Base-by-base conservation (phyloP, 495 filamentous ascomycete species). In the Penicillium lagena region DNA sequence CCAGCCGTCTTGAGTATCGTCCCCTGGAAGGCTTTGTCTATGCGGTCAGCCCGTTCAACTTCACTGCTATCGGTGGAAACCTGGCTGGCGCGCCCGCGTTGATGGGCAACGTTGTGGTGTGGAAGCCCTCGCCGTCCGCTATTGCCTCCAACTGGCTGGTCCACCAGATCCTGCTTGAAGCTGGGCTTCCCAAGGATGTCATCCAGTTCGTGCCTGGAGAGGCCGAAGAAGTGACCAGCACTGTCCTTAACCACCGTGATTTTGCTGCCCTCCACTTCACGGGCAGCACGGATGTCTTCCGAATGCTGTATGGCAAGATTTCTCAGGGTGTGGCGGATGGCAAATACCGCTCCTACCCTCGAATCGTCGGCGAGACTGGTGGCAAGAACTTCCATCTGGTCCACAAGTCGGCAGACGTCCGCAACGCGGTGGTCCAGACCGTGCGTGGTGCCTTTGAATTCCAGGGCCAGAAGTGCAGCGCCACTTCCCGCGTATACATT, bases 301-400 rank as follows among this genome's bases (percentile, higher is more conserved):
- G 86, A 37, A 76, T 75, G 58, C 70, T 93, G 12, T 90, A 87
- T 59, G 86, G 85, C 12, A 71, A 83, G 61, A 89, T 90, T 58
- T 79, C 86, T 6, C 66, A 73, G 37, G 85, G 85, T 33, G 78
- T 89, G 36, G 81, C 80, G 8, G 80, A 84, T 56, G 82, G 79
- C 46, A 79, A 78, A 39, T 93, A 89, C 67, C 72, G 75, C 49
- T 76, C 78, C 51, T 93, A 90, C 65, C 87, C 87, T 12, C 80
- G 87, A 48, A 85, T 91, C 39, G 86, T 91, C 10, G 87, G 85
- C 43, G 87, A 93, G 73, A 90, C 87, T 2, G 86, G 87, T 50
- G 87, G 87, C 49, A 91, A 91, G 80, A 91, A 91, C 70, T 91
- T 90, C 76, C 87, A 90, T 66, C 64, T 91, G 43, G 62, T 91